Base-by-base conservation (phyloP, 345 rosid species). In the Camelina hispida region DNA sequence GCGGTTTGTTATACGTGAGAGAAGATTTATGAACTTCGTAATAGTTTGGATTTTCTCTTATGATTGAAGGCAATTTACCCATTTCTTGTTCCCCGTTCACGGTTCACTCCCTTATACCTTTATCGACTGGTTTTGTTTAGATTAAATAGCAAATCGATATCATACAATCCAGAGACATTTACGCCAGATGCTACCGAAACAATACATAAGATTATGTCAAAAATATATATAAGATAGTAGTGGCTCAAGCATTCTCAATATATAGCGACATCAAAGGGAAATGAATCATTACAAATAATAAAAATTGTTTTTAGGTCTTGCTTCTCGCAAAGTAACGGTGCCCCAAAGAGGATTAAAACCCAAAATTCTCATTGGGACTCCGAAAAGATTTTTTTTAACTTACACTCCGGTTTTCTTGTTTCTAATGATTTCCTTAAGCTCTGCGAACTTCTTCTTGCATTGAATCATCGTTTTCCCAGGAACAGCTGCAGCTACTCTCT, bases 401-500 rank as follows among this genome's bases (percentile, higher is more conserved):
- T 28, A 78, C 37, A 68, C 74, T 43, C 32, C 70, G 16, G 28
- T 83, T 82, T 91, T 91, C 89, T 91, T 88, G 89, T 50, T 94
- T 80, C 97, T 85, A 66, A 96, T 88, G 78, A 59, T 88, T 76
- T 93, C 99, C 85, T 88, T 93, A 56, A 96, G 83, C 74, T 63
- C 73, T 25, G 97, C 83, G 71, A 93, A 86, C 67, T 96, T 93
- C 84, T 88, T 96, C 95, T 87, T 93, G 91, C 98, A 96, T 50
- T 93, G 99, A 72, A 81, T 88, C 80, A 89, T 75, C 5, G 94
- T 89, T 79, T 88, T 96, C 72, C 99, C 97, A 17, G 98, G 99
- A 72, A 96, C 97, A 16, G 99, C 96, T 44, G 99, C 84, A 51
- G 97, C 94, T 58, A 96, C 97, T 74, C 99, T 75, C 87, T 96